These are phyloP conservation scores for Citrus inodora DNA, from an alignment of 345 rosid genomes.

Conservation along the genomic window DNA sequence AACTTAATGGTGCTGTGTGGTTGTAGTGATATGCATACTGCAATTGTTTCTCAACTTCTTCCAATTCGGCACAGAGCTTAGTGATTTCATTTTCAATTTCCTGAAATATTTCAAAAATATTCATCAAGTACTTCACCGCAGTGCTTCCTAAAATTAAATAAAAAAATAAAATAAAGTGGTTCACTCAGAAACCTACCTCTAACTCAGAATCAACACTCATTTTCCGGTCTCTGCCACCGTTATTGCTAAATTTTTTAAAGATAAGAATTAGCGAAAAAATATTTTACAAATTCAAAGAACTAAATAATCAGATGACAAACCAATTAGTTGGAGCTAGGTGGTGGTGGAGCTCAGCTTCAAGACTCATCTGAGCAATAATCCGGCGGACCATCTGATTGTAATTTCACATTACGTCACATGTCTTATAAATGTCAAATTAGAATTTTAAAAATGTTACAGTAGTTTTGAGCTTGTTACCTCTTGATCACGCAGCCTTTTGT, in stretches of 20 bases:
- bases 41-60: constrained; percentile 15
- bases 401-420: background rate
- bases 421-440: background rate
- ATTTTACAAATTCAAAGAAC: background rate
- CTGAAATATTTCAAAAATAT: constrained; percentile 9
- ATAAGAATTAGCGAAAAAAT: background rate
- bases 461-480: background rate
- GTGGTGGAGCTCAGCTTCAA: constrained; percentile 9
- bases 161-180: background rate
- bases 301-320: constrained; percentile 8
- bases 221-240: background rate
- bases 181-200: background rate
- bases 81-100: background rate
- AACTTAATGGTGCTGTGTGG: background rate
- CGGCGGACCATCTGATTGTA: constrained; percentile 7
- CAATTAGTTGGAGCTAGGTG: background rate
- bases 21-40: constrained; percentile 1
- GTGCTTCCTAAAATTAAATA: background rate
- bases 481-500: constrained; percentile 1
- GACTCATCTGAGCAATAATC: constrained; percentile 4
- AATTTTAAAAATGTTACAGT: background rate
- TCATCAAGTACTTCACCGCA: background rate
- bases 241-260: background rate
- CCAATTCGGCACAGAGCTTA: background rate
- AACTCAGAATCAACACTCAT: background rate